These are phyloP conservation scores for Colletotrichum lini DNA, from an alignment of 2,329 filamentous ascomycete genomes.

Conservation along the genomic window DNA sequence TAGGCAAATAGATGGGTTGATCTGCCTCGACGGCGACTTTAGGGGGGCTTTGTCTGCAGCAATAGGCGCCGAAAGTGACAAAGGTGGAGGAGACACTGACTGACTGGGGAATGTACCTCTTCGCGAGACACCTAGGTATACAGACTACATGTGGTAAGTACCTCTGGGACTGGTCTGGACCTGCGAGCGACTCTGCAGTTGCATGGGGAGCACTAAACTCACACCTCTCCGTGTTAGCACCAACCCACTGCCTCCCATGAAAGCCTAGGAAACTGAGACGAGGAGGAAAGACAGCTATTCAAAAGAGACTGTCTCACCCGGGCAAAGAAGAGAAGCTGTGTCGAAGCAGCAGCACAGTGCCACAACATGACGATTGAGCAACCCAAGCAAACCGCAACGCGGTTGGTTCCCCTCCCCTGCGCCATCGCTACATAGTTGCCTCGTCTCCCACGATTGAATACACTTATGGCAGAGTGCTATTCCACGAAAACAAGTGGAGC, in stretches of 20 bases:
- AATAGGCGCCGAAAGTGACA: neutral
- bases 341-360: neutral
- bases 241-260: neutral
- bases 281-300: neutral
- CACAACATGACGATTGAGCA: neutral
- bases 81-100: neutral
- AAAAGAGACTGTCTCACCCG: neutral
- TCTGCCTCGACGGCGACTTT: neutral
- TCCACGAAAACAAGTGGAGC: conserved; percentile 5
- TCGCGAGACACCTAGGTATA: no score
- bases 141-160: neutral
- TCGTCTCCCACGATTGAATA: conserved; percentile 4
- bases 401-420: neutral
- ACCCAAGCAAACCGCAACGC: neutral
- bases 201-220: neutral
- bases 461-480: conserved; percentile 18
- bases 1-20: neutral
- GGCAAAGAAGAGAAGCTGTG: neutral
- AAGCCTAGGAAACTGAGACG: neutral
- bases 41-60: conserved; percentile 1
- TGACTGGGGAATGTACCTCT: neutral
- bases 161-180: neutral
- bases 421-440: neutral
- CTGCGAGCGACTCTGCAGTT: neutral
- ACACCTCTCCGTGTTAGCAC: neutral